Evolutionary conservation across 2,329 filamentous ascomycete genomes (phyloP), one percentile per base, ranked within the genome.

Genomic region (Trichoderma sp.): DNA sequence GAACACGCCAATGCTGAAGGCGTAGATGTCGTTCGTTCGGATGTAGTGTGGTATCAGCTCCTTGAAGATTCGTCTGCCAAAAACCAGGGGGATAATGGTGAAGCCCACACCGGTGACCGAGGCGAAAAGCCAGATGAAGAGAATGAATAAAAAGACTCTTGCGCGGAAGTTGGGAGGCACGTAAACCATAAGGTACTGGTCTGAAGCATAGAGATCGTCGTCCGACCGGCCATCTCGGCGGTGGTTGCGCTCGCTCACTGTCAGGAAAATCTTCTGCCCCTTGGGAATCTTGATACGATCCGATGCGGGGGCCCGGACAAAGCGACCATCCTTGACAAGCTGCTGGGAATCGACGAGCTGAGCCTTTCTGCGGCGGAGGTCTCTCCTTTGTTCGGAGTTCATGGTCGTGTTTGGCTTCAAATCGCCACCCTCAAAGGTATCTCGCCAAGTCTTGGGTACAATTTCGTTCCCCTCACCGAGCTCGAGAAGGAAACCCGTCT

Each of bases 261-360:
- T 88, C 12, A 97, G 83, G 78, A 99, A 98, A 4, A 97, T 95
- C 17, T 86, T 84, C 61, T 87, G 88, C 50, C 93, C 93, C 81
- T 97, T 97, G 4, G 94, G 93, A 43, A 98, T 95, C 77, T 97
- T 94, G 75, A 98, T 93, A 79, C 97, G 94, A 80, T 99, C 96
- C 1, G 94, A 97, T 20, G 94, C 95, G 12, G 96, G 96, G n/a
- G 94, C 93, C 59, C 94, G 90, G 28, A 98, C 95, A 79, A 95
- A 98, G 71, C 87, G 89, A 6, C 96, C 96, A 75, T 95, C 90
- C 3, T 88, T 87, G 17, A 90, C 78, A 71, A 97, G 80, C 72
- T 89, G 85, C 1, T 84, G 81, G 0, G 85, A 80, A 0, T 78
- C 75, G n/a, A 88, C 84, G 0, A 90, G 84, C 0, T 75, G 71